These are phyloP conservation scores for Backusella westeae DNA, from an alignment of 192 early-diverging fungal genomes.

Conservation along the genomic window DNA sequence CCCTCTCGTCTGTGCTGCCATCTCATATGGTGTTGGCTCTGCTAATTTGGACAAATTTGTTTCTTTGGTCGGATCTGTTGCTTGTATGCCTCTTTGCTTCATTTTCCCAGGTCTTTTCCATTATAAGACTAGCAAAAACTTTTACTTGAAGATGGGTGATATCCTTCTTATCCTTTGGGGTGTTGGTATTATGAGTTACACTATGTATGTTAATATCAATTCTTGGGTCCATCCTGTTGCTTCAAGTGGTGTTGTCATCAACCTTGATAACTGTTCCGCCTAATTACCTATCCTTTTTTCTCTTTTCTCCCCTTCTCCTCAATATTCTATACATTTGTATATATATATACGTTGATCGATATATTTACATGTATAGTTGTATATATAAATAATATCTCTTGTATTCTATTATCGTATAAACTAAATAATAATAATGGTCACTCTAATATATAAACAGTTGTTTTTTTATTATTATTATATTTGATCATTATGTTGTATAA, in stretches of 20 bases:
- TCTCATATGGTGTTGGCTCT: slow-evolving; percentile 64
- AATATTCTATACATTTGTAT: neutral
- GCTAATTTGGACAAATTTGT: slow-evolving; percentile 81
- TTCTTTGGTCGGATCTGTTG: slow-evolving; percentile 76
- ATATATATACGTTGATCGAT: neutral
- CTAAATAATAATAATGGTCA: neutral
- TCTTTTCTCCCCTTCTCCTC: neutral
- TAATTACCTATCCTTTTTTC: neutral
- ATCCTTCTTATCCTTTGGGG: slow-evolving; percentile 62
- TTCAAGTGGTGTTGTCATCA: neutral
- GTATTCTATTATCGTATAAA: neutral
- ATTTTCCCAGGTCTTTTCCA: slow-evolving; percentile 85
- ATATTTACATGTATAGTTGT: neutral
- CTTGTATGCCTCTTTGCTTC: slow-evolving; percentile 67
- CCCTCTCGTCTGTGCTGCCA: slow-evolving; percentile 57
- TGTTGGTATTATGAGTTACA: slow-evolving; percentile 65
- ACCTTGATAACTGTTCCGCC: neutral
- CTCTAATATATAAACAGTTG: neutral
- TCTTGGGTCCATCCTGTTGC: slow-evolving; percentile 34
- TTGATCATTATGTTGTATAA: neutral
- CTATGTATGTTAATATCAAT: slow-evolving; percentile 69
- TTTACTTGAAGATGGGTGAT: slow-evolving; percentile 47
- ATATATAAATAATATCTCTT: neutral
- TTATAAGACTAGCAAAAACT: slow-evolving; percentile 47
- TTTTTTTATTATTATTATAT: neutral